These are phyloP conservation scores for Mikania micrantha DNA, from an alignment of 129 eudicot genomes.

Conservation along the genomic window DNA sequence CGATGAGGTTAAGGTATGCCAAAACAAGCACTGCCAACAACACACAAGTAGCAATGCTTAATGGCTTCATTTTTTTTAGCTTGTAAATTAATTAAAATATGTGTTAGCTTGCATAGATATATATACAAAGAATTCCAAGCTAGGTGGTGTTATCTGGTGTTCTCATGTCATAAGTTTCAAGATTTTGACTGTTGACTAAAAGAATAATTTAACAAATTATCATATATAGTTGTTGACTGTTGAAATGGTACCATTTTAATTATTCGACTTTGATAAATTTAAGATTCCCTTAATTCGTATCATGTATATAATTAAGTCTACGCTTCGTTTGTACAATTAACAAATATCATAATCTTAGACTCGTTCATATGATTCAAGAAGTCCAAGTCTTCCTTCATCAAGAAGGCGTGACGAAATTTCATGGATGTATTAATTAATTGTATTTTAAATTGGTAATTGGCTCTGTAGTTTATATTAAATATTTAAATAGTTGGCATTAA, in stretches of 20 bases:
- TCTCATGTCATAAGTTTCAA: background rate
- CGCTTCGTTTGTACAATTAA: background rate
- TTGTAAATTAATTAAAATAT: background rate
- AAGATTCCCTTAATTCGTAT: background rate
- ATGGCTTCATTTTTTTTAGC: constrained; percentile 26
- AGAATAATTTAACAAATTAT: background rate
- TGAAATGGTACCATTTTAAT: constrained; percentile 20
- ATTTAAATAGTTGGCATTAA: too few relatives aligned
- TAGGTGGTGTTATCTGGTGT: constrained; percentile 8
- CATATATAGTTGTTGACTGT: constrained; percentile 9
- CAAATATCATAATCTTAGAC: background rate
- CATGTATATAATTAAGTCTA: background rate
- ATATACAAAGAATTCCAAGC: background rate
- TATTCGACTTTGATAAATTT: background rate
- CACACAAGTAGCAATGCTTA: constrained; percentile 9
- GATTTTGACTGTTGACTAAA: constrained; percentile 28
- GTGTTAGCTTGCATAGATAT: background rate
- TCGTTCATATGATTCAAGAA: background rate
- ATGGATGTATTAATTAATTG: too few relatives aligned
- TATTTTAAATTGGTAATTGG: too few relatives aligned
- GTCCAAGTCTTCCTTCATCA: too few relatives aligned
- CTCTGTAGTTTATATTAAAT: too few relatives aligned
- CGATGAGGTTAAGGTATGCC: background rate
- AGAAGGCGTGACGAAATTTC: too few relatives aligned
- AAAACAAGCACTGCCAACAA: constrained; percentile 22